phyloP scores from a whole-genome alignment of 2,329 filamentous ascomycete genomes.

The Phoma herbarum region DNA sequence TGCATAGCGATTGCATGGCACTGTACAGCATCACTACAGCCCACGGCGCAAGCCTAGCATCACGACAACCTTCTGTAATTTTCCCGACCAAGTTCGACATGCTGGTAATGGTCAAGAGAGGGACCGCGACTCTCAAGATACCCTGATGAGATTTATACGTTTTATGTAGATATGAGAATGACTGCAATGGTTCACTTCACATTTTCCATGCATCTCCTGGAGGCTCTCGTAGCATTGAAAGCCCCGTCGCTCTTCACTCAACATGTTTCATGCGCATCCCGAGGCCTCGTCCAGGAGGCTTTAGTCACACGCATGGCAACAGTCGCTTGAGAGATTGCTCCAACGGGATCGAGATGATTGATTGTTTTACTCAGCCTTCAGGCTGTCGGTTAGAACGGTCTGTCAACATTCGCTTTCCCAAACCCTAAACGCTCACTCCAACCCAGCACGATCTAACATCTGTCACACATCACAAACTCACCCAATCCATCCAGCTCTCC shows the following conservation, averaged over 20 bases:
- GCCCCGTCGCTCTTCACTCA: no score
- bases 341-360: no score
- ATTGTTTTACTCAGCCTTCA: no score
- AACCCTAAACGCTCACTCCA: no score
- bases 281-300: no score
- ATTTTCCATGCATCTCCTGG: no score
- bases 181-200: constrained; percentile 6
- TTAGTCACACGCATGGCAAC: no score
- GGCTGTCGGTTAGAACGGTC: no score
- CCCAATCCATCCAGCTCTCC: constrained; percentile 89
- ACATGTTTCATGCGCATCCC: no score
- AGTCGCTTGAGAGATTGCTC: no score
- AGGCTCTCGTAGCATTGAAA: background rate
- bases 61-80: constrained; percentile 33
- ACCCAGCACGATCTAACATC: background rate
- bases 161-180: constrained; percentile 18
- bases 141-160: constrained; percentile 16
- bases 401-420: no score
- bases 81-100: constrained; percentile 35
- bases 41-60: constrained; percentile 23
- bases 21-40: constrained; percentile 28
- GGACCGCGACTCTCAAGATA: constrained; percentile 11
- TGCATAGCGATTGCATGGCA: constrained; percentile 44
- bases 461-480: constrained; percentile 43
- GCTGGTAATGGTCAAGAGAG: constrained; percentile 44